Evolutionary conservation across 2,329 filamentous ascomycete species (phyloP).

Genomic region (Apiospora sp.): DNA sequence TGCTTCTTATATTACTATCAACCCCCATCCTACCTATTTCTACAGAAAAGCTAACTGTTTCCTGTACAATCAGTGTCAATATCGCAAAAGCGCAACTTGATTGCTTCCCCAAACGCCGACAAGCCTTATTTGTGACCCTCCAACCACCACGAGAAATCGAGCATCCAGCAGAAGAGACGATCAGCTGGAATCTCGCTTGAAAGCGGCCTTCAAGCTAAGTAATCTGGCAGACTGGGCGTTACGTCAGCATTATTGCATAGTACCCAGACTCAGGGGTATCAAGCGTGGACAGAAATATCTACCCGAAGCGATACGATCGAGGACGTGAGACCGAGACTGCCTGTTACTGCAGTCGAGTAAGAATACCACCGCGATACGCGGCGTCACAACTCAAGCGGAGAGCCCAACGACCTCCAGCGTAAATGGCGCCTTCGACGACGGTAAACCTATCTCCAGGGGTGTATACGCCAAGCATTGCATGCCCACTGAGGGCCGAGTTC

Average conservation of each 20-base stretch:
- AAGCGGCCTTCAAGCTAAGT: not conserved
- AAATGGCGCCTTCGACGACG: not conserved
- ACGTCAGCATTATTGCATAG: too few relatives aligned
- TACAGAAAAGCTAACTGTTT: not conserved
- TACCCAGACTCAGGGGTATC: too few relatives aligned
- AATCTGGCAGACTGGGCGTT: too few relatives aligned
- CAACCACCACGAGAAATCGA: not conserved
- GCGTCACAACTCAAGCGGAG: not conserved
- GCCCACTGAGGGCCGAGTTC: not conserved
- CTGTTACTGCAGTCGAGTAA: not conserved
- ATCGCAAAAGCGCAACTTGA: not conserved
- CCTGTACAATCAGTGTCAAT: not conserved
- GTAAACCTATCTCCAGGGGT: not conserved
- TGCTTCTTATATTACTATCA: not conserved
- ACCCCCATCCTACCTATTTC: not conserved
- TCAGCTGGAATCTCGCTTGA: not conserved
- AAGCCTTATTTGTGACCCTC: not conserved
- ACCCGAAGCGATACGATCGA: too few relatives aligned
- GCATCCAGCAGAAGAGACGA: not conserved
- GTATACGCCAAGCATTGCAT: not conserved
- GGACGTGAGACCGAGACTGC: not conserved
- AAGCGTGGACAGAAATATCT: too few relatives aligned
- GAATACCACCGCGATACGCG: not conserved
- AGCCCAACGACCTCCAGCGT: not conserved
- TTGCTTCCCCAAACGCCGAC: not conserved